phyloP scores from a whole-genome alignment of 768 basidiomycete species.

The Pisolithus marmoratus region DNA sequence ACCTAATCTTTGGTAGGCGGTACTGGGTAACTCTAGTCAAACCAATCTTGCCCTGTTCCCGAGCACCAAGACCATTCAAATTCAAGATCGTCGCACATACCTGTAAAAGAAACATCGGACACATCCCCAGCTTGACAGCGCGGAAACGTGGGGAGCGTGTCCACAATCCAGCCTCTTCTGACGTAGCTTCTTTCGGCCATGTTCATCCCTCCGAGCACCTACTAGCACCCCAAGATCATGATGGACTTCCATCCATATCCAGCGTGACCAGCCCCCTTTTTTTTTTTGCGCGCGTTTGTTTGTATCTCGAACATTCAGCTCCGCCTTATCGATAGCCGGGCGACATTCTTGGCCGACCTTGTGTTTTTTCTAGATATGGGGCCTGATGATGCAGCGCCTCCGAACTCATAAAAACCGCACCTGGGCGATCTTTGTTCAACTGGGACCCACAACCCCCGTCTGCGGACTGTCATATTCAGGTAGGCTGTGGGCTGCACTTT shows the following conservation, averaged over 20 bases:
- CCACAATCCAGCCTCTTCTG: background rate
- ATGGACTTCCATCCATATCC: slow-evolving; percentile 15
- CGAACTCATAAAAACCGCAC: slow-evolving; percentile 27
- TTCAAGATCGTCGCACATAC: slow-evolving; percentile 4
- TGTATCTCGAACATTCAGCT: slow-evolving; percentile 20
- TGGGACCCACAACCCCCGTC: slow-evolving; percentile 30
- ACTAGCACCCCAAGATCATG: slow-evolving; percentile 17
- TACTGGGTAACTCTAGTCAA: no score
- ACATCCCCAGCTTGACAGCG: slow-evolving; percentile 8
- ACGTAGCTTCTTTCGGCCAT: slow-evolving; percentile 5
- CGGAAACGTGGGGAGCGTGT: background rate
- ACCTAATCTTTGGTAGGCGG: no score
- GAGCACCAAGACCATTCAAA: slow-evolving; percentile 1
- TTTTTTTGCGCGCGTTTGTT: slow-evolving; percentile 10
- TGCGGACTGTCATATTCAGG: slow-evolving; percentile 24
- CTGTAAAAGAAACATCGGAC: slow-evolving; percentile 3
- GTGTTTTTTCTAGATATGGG: slow-evolving; percentile 11
- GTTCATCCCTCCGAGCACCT: slow-evolving; percentile 9
- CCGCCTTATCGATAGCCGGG: slow-evolving; percentile 26
- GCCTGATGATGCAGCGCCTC: slow-evolving; percentile 7
- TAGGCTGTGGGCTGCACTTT: slow-evolving; percentile 13
- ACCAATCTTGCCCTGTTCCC: background rate
- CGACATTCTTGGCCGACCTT: background rate
- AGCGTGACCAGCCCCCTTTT: slow-evolving; percentile 10
- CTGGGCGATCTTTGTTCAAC: slow-evolving; percentile 12